Percentiles rank a stretch among this genome's conserved stretches.
Evolutionary conservation across 441 rosid species (phyloP).

Genomic region (Gossypium davidsonii): DNA sequence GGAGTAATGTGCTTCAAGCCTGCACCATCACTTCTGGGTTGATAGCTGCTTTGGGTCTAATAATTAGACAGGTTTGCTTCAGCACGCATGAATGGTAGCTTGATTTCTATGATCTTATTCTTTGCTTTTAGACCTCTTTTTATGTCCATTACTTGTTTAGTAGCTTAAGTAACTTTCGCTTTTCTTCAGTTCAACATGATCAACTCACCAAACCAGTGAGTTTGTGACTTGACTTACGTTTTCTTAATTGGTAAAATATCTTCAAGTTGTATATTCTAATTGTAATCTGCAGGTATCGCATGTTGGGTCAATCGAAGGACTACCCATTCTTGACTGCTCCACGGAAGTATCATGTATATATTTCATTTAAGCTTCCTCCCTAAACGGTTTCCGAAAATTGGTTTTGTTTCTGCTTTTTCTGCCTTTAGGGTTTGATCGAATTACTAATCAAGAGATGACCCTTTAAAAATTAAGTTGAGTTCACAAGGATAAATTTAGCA

Average conservation of each 20-base stretch:
- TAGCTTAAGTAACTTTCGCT: neutral
- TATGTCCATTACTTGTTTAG: neutral
- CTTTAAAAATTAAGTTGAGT: neutral
- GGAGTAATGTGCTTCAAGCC: conserved; percentile 70
- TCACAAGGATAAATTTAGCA: neutral
- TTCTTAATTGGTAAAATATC: neutral
- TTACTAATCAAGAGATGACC: neutral
- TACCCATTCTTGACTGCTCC: conserved; percentile 63
- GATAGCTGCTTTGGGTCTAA: conserved; percentile 56
- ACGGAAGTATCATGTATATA: conserved; percentile 53
- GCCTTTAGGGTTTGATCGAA: neutral
- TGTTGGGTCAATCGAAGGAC: conserved; percentile 59
- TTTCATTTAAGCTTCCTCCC: conserved; percentile 1
- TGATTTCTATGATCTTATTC: neutral
- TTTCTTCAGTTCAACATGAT: neutral
- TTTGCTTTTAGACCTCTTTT: neutral
- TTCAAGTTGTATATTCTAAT: conserved; percentile 11
- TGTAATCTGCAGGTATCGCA: conserved; percentile 62
- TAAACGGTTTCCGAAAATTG: neutral
- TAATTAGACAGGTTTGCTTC: conserved; percentile 54
- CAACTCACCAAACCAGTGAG: too few species aligned
- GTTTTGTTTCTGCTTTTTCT: neutral
- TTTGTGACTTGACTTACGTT: too few species aligned
- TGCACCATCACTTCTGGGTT: conserved; percentile 65
- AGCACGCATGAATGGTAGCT: neutral